Evolutionary conservation across 768 basidiomycete genomes (phyloP), one percentile per base, ranked within the genome.

Genomic region (Boletus rubropictus): DNA sequence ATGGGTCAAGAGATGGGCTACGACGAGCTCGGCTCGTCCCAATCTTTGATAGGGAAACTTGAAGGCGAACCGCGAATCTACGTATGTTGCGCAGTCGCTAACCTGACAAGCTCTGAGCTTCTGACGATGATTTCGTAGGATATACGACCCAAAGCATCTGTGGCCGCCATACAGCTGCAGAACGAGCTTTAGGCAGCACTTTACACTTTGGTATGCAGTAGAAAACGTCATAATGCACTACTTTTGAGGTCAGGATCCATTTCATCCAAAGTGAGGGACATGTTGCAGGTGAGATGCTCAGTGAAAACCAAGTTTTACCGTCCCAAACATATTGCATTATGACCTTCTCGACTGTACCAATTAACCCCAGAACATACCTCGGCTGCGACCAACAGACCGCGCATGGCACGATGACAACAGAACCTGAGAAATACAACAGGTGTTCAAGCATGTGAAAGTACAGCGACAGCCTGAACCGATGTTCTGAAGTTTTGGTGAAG

Each of bases 151-250:
- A 6, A 6, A 25, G 8, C 24, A 25, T 1, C 24, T 6, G 24
- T 25, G 24, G 4, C 24, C 24, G 24, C 1, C 4, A 5, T 6
- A 25, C 24, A 1, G 33, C 48, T 46, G 33, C 49, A 36, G 46
- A 53, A 40, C n/a, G 20, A 34, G 15, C 28, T 42, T 44, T 31
- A 24, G 42, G 31, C 35, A 38, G n/a, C 25, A 11, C 18, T 21
- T 31, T 14, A 43, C 18, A 2, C 11, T n/a, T n/a, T 11, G 11
- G 25, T 46, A 32, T 40, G 45, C 49, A 55, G 51, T 61, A 52
- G 50, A 58, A 58, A 61, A 58, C 42, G 59, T 48, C 59, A 61
- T 52, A 61, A 60, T 60, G 59, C 59, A 60, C 21, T 36, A 58
- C 55, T 46, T 59, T 55, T 50, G 48, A 49, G 46, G 29, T 5